Evolutionary conservation across 139 green algal species (phyloP).

Genomic region (Marvania coccoides): DNA sequence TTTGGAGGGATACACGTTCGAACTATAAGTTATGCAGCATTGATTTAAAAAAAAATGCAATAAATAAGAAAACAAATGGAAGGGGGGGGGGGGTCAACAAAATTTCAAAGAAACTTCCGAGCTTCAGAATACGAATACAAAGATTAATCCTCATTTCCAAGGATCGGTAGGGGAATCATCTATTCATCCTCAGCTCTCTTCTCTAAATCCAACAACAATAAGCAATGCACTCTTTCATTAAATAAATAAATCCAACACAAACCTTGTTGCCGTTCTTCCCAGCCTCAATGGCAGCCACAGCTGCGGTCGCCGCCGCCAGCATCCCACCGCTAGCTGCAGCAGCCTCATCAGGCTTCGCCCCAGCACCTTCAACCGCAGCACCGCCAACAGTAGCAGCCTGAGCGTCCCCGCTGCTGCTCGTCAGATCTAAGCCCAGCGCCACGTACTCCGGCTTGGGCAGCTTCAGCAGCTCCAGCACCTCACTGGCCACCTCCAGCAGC

Average conservation of each 20-base stretch:
- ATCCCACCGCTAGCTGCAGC: not conserved
- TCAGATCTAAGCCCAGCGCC: constrained; percentile 4
- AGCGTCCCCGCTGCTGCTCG: not conserved
- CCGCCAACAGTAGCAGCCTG: not conserved
- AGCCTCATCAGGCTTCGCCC: not conserved
- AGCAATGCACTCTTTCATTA: not conserved
- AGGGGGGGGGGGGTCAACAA: not conserved
- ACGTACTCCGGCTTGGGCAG: constrained; percentile 39
- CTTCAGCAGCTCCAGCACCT: constrained; percentile 50
- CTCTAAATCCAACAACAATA: not conserved
- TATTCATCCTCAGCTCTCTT: not conserved
- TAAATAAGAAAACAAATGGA: not conserved
- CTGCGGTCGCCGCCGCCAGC: not conserved
- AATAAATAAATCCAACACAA: not conserved
- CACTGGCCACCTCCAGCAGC: constrained; percentile 49
- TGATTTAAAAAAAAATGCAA: not conserved
- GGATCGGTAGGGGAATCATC: constrained; percentile 21
- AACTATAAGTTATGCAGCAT: not conserved
- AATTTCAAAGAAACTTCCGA: no score
- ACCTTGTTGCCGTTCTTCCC: not conserved
- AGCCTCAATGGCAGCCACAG: not conserved
- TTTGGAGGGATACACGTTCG: no score
- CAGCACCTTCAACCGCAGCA: not conserved
- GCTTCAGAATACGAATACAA: constrained; percentile 44
- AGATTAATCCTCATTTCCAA: constrained; percentile 19